Percentiles rank a stretch among this genome's conserved stretches.
These are phyloP conservation scores for Aristolochia californica DNA, from an alignment of 164 flowering plant genomes.

Conservation along the genomic window DNA sequence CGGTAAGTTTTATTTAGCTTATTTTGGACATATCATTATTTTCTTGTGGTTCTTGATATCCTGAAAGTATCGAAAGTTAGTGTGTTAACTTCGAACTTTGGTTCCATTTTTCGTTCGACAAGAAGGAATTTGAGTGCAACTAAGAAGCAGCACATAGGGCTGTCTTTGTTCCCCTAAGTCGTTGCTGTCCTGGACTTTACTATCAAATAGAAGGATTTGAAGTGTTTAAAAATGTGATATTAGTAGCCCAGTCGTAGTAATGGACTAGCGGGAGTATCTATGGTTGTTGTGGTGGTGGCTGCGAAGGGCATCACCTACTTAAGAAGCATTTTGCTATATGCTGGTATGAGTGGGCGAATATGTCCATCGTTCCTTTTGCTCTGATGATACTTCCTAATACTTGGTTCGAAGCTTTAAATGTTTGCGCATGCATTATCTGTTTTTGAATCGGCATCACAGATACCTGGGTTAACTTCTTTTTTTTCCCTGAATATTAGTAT, in stretches of 20 bases:
- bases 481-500: neutral
- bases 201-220: neutral
- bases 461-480: neutral
- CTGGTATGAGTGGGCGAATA: no score
- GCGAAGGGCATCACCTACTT: no score
- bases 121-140: neutral
- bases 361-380: no score
- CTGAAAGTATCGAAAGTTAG: neutral
- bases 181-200: neutral
- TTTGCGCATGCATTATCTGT: no score
- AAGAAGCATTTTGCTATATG: no score
- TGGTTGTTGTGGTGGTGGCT: no score
- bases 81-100: neutral
- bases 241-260: no score
- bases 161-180: neutral
- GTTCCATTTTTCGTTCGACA: neutral
- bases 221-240: no score
- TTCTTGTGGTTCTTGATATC: neutral
- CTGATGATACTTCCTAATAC: no score
- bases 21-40: neutral
- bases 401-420: no score
- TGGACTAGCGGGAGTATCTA: no score
- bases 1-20: slow-evolving; percentile 22
- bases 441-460: neutral
- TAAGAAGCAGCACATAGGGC: neutral